Conservation (phyloP, 2,329 filamentous ascomycete species). For the Alternaria triticimaculans region DNA sequence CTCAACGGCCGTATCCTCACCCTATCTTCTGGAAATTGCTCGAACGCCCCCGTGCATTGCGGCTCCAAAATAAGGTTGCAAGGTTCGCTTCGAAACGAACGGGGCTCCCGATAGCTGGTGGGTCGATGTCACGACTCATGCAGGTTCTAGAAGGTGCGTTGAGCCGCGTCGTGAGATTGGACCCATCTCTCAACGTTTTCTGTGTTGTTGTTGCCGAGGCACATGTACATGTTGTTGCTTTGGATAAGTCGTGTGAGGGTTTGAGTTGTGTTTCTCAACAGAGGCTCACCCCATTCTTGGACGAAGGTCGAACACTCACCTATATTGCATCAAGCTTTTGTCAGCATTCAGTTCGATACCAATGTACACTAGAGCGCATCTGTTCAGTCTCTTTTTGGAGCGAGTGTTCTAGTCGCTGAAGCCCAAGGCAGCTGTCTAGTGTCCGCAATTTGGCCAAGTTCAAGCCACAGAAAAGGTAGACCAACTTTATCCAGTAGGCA, state of each 20-base stretch:
- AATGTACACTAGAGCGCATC: neutral
- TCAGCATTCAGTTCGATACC: neutral
- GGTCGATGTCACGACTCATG: conserved; percentile 20
- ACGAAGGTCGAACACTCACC: neutral
- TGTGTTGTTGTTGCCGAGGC: conserved; percentile 1
- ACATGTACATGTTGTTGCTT: neutral
- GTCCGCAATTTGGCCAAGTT: neutral
- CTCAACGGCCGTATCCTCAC: neutral
- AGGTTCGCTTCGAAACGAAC: conserved; percentile 12
- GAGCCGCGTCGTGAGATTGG: conserved; percentile 21
- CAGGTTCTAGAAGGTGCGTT: conserved; percentile 19
- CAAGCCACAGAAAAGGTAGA: neutral
- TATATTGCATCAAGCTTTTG: neutral
- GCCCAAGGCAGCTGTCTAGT: neutral
- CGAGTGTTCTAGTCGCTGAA: no score
- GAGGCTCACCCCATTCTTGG: neutral
- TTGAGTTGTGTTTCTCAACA: neutral
- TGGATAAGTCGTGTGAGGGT: neutral
- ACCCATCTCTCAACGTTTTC: neutral
- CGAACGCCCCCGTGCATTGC: neutral
- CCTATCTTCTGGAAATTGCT: neutral
- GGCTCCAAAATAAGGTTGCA: conserved; percentile 12
- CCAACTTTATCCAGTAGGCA: neutral
- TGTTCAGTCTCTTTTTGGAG: no score
- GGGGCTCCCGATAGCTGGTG: conserved; percentile 26